A percentile compares a stretch with the other conserved stretches of the same genome.
These are phyloP conservation scores for Pontederia crassipes DNA, from an alignment of 176 grass and related monocot species.

Conservation along the genomic window DNA sequence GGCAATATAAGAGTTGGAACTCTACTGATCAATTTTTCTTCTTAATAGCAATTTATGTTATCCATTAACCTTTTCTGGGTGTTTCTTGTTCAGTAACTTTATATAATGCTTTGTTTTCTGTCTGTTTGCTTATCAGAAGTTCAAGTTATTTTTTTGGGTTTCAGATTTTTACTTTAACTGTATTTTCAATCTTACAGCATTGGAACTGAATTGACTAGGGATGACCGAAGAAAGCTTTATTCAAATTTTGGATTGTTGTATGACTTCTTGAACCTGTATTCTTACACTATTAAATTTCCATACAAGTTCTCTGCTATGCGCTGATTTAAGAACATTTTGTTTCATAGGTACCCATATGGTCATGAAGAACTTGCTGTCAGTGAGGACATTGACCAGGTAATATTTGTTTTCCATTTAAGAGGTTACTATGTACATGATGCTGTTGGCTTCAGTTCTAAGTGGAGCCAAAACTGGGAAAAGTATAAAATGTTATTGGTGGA, in stretches of 20 bases:
- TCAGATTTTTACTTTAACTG: constrained; percentile 7
- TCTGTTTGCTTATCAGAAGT: background rate
- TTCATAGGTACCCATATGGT: constrained; percentile 75
- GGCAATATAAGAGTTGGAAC: background rate
- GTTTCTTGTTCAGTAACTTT: background rate
- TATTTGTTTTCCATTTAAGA: constrained; percentile 12
- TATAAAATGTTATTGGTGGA: too few species aligned
- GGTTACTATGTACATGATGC: constrained; percentile 52
- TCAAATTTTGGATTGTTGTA: constrained; percentile 97
- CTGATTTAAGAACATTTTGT: constrained; percentile 5
- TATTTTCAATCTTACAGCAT: constrained; percentile 45
- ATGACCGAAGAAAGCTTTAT: constrained; percentile 87
- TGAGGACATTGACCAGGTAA: constrained; percentile 96
- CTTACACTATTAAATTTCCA: background rate
- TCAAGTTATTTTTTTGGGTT: background rate
- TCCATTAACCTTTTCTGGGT: too few species aligned
- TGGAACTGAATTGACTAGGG: constrained; percentile 95
- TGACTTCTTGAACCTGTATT: constrained; percentile 16
- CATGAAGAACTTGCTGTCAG: constrained; percentile 96
- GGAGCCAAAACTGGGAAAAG: too few species aligned
- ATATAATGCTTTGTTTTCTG: background rate
- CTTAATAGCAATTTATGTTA: background rate
- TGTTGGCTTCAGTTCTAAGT: too few species aligned
- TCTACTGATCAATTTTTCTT: background rate
- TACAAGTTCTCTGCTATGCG: constrained; percentile 17